A percentile compares a stretch with the other conserved stretches of the same genome.
These are phyloP conservation scores for Thielaviopsis punctulata DNA, from an alignment of 2,329 filamentous ascomycete species.

Conservation along the genomic window DNA sequence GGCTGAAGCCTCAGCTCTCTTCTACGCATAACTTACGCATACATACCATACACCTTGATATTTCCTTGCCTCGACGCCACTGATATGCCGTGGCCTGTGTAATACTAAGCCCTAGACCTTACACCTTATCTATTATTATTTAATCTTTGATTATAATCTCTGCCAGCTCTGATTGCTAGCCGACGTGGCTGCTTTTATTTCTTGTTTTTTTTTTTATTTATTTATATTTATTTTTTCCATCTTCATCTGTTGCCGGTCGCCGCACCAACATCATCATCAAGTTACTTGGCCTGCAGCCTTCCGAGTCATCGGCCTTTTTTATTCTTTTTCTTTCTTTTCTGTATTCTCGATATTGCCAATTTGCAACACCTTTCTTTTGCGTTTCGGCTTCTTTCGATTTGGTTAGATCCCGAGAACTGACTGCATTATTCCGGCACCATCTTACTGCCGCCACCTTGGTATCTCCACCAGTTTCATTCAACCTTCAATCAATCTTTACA, in stretches of 20 bases:
- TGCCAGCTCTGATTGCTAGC: not conserved
- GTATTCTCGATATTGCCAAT: not conserved
- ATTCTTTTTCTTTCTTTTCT: not conserved
- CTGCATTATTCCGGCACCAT: not conserved
- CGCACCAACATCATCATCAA: no score
- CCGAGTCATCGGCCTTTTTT: not conserved
- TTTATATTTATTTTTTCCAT: no score
- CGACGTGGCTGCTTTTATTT: conserved; percentile 1
- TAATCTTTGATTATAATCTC: conserved; percentile 5
- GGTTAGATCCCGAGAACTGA: not conserved
- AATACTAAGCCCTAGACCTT: conserved; percentile 9
- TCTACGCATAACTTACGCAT: not conserved
- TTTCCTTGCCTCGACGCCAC: not conserved
- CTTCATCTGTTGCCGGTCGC: no score
- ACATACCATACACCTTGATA: not conserved
- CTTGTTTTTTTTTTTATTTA: conserved; percentile 4
- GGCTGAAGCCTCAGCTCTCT: not conserved
- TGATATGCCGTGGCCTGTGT: conserved; percentile 1
- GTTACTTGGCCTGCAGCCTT: not conserved
- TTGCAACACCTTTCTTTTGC: not conserved
- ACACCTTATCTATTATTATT: conserved; percentile 9
- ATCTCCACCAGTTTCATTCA: no score
- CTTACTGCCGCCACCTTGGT: no score
- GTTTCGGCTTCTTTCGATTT: no score
- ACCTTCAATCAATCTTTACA: no score